A percentile compares a stretch with the other conserved stretches of the same genome.
phyloP scores from a whole-genome alignment of 176 grass and related monocot species.

The Luzula sylvatica region DNA sequence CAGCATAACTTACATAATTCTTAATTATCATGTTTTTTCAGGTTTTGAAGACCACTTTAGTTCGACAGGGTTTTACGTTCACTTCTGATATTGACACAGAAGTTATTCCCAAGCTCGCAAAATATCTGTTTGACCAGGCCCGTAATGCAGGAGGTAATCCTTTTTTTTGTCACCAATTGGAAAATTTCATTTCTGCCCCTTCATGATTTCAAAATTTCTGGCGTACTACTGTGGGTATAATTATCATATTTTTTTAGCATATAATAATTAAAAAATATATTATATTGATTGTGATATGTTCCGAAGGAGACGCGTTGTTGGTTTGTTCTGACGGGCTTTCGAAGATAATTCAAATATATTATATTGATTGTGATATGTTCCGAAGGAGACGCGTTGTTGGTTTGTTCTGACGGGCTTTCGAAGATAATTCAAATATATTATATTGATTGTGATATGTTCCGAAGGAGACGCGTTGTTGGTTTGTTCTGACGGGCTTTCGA shows the following conservation, averaged over 20 bases:
- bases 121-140: conserved; percentile 87
- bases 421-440: no score
- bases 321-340: conserved; percentile 46
- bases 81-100: conserved; percentile 93
- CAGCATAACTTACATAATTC: background rate
- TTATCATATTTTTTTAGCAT: background rate
- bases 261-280: no score
- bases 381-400: no score
- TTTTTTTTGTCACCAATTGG: background rate
- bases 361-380: no score
- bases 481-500: conserved; percentile 57
- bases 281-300: conserved; percentile 81
- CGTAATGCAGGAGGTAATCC: conserved; percentile 57
- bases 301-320: conserved; percentile 38
- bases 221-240: no score
- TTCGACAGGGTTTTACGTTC: conserved; percentile 78
- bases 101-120: conserved; percentile 92
- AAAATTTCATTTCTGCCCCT: background rate
- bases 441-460: no score
- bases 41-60: conserved; percentile 83
- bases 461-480: background rate
- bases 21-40: conserved; percentile 20
- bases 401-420: no score
- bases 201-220: background rate
- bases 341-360: no score